Evolutionary conservation across 208 protist genomes (phyloP).

Genomic region (Baffinella frigidus): DNA sequence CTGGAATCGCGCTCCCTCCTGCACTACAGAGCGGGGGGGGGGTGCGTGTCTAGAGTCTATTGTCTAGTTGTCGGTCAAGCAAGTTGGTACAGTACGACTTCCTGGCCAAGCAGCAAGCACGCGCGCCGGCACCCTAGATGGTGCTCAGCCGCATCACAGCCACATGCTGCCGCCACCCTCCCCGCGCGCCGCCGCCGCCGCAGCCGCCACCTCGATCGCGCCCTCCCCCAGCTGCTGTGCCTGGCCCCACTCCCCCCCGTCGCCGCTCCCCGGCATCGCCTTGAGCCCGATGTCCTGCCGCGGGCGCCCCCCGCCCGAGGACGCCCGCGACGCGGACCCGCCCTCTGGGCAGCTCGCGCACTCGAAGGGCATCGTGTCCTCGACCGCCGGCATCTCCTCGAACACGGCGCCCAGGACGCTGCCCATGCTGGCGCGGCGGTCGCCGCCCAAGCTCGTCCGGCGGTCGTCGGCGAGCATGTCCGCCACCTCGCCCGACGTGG

Average conservation of each 20-base stretch:
- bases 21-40: no score
- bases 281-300: not conserved
- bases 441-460: not conserved
- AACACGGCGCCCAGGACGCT: slow-evolving; percentile 21
- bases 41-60: no score
- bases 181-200: no score
- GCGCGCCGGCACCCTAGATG: no score
- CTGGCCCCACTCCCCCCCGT: not conserved
- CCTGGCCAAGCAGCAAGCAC: no score
- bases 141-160: no score
- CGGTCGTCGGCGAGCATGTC: not conserved
- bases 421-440: not conserved
- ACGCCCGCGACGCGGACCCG: not conserved
- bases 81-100: no score
- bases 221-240: not conserved
- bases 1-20: no score
- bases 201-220: not conserved
- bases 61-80: no score
- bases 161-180: no score
- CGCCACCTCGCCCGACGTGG: not conserved
- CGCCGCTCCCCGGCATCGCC: not conserved
- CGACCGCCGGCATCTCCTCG: not conserved
- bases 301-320: not conserved
- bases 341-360: no score
- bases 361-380: not conserved